Base-by-base conservation (phyloP, 2,329 filamentous ascomycete genomes). In the Neurospora crassa region DNA sequence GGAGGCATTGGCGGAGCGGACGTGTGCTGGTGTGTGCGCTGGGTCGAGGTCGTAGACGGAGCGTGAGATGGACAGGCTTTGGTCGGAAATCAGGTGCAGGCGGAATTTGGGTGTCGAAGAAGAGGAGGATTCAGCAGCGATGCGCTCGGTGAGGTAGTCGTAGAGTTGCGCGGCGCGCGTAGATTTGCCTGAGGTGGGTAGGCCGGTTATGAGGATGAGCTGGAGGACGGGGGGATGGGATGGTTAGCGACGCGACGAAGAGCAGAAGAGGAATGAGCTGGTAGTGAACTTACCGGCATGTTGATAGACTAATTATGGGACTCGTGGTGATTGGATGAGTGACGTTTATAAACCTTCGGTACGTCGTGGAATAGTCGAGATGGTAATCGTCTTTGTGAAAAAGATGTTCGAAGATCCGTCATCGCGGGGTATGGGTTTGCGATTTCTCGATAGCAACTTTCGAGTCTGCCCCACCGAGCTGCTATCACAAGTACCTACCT, bases 71-170 rank as follows among this genome's bases (percentile, higher is more conserved):
- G 89, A 89, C 63, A 94, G 87, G 4, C 86, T 85, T 74, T 92
- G 87, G 82, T 94, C 91, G 70, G 90, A 92, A 77, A 95, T 88
- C 74, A 92, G 87, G 78, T 93, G 90, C 3, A 94, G 84, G 72
- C 90, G 89, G 76, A 92, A 88, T 71, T 84, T 84, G 41, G 76
- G 77, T 2, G 71, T 73, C 24, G 77, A 76, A 29, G 75, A 73
- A 40, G 77, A 73, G 20, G 67, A 77, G 74, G 68, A 76, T 71
- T 71, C 77, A 71, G 76, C 77, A 74, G 81, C 80, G 79, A 90
- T 89, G 77, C 86, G 88, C 74, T 85, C 81, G 68, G 84, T 79
- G 78, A 94, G 88, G 81, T 90, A 90, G 42, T 85, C 80, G 77
- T 90, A 81, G 12, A 96, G 87, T 79, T 95, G 89, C 67, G 83